phyloP scores from a whole-genome alignment of 768 basidiomycete genomes.

The Albatrellus ellisii region DNA sequence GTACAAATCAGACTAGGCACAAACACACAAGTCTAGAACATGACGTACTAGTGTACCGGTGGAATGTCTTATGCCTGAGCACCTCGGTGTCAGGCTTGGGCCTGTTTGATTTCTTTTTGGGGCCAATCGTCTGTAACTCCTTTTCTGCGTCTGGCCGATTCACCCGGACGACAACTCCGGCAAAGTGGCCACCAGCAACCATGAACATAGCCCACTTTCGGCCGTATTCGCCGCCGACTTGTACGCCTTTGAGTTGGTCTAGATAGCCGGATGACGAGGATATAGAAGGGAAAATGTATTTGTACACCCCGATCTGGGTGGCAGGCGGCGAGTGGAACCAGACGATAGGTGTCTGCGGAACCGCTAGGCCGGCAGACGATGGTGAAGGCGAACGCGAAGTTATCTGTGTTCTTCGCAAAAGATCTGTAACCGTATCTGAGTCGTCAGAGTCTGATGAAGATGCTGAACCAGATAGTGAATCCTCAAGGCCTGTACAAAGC shows the following conservation, averaged over 20 bases:
- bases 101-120: slow-evolving; percentile 32
- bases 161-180: slow-evolving; percentile 76
- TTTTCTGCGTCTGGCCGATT: slow-evolving; percentile 31
- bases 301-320: slow-evolving; percentile 87
- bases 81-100: slow-evolving; percentile 74
- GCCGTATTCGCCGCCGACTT: slow-evolving; percentile 35
- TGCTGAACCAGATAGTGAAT: slow-evolving; percentile 87
- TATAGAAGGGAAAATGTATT: slow-evolving; percentile 48
- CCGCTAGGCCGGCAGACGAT: slow-evolving; percentile 22
- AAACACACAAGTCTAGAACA: background rate
- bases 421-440: slow-evolving; percentile 51
- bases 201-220: slow-evolving; percentile 91
- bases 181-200: slow-evolving; percentile 97
- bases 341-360: slow-evolving; percentile 53
- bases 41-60: slow-evolving; percentile 89
- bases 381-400: slow-evolving; percentile 34
- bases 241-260: slow-evolving; percentile 51
- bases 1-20: background rate
- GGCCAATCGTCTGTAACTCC: slow-evolving; percentile 21
- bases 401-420: slow-evolving; percentile 49
- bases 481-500: slow-evolving; percentile 44
- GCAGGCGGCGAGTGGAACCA: slow-evolving; percentile 87
- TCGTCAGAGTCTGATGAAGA: slow-evolving; percentile 53
- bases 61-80: slow-evolving; percentile 88
- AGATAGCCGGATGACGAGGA: slow-evolving; percentile 36